Evolutionary conservation across 2,329 filamentous ascomycete species (phyloP).

Genomic region (Ophiostoma sp.): DNA sequence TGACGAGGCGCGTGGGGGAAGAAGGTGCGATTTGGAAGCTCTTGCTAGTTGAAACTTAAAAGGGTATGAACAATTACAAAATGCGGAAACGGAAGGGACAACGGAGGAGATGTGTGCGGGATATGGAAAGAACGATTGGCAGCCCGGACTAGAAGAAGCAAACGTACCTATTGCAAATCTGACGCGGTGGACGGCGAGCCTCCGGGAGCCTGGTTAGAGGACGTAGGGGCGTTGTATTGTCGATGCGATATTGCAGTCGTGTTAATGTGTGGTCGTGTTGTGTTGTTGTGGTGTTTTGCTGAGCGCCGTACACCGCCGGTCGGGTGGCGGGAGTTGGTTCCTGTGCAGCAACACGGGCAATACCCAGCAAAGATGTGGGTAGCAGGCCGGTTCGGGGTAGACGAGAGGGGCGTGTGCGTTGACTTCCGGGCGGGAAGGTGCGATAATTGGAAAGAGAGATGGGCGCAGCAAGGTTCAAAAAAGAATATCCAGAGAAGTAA

Average conservation of each 20-base stretch:
- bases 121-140: slow-evolving; percentile 4
- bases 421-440: background rate
- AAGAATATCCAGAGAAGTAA: background rate
- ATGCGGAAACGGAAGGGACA: slow-evolving; percentile 1
- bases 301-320: background rate
- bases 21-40: slow-evolving; percentile 15
- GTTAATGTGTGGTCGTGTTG: background rate
- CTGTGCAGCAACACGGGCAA: slow-evolving; percentile 7
- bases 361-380: background rate
- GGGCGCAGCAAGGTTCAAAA: background rate
- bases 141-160: background rate
- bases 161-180: background rate
- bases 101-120: background rate
- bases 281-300: background rate
- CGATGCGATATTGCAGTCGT: background rate
- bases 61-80: background rate
- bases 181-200: slow-evolving; percentile 7
- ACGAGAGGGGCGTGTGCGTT: background rate
- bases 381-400: background rate
- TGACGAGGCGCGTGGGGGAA: background rate
- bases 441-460: background rate
- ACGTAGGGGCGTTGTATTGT: background rate
- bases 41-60: background rate
- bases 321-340: slow-evolving; percentile 1
- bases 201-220: background rate